These are phyloP conservation scores for Albifimbria verrucaria DNA, from an alignment of 2,329 filamentous ascomycete species.

Conservation along the genomic window DNA sequence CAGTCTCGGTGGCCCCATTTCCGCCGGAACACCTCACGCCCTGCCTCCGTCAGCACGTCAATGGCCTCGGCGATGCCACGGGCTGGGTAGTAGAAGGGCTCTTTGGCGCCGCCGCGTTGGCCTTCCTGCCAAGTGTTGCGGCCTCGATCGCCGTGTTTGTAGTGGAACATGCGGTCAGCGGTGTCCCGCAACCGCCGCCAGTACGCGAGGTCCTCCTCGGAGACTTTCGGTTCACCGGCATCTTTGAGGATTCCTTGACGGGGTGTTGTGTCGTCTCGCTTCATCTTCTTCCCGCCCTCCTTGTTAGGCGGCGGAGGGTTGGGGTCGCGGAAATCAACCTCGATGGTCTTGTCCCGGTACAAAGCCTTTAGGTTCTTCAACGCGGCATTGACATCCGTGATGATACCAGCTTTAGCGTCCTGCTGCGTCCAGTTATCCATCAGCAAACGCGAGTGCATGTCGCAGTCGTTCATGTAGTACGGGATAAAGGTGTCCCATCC, in stretches of 20 bases:
- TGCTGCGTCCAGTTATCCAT: conserved; percentile 42
- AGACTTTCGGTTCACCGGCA: too few species aligned
- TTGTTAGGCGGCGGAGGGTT: conserved; percentile 26
- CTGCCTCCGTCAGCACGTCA: conserved; percentile 42
- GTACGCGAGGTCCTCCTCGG: conserved; percentile 10
- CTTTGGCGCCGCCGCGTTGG: conserved; percentile 48
- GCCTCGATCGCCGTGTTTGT: conserved; percentile 36
- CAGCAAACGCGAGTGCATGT: conserved; percentile 46
- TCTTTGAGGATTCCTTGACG: too few species aligned
- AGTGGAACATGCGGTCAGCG: conserved; percentile 34
- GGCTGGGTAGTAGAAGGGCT: conserved; percentile 50
- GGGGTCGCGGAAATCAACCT: conserved; percentile 33
- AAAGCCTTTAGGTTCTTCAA: conserved; percentile 44
- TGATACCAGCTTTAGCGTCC: conserved; percentile 35
- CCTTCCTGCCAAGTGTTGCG: conserved; percentile 52
- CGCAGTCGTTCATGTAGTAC: conserved; percentile 57
- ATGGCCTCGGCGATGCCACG: conserved; percentile 42
- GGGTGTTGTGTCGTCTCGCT: too few species aligned
- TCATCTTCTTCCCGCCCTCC: conserved; percentile 7
- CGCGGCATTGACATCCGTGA: conserved; percentile 42
- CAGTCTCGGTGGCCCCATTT: conserved; percentile 47
- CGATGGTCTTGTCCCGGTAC: conserved; percentile 38
- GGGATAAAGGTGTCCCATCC: conserved; percentile 58
- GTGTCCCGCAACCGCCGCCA: conserved; percentile 17
- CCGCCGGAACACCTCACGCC: conserved; percentile 34